Base-by-base conservation (phyloP, 495 filamentous ascomycete species). In the Halenospora varia region DNA sequence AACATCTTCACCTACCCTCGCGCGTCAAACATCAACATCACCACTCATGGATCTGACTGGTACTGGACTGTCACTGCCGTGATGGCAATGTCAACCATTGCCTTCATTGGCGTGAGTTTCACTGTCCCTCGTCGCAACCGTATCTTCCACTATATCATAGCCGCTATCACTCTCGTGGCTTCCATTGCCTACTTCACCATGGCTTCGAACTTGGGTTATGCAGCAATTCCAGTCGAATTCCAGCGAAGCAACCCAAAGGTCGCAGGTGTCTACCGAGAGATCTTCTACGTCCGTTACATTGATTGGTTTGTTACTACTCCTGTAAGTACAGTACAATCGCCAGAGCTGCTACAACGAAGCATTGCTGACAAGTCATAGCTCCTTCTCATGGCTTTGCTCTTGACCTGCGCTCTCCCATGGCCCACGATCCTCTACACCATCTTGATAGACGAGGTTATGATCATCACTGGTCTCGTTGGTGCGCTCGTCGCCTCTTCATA, bases 201-300 rank as follows among this genome's bases (percentile, higher is more conserved):
- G 78, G 85, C 76, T 41, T 82, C 84, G 4, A 82, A 88, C 64
- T 71, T 90, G 0, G 88, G 87, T 49, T 85, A 79, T 69, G 80
- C 78, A 10, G 77, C 83, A 18, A 85, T 88, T 56, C 62, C 64
- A 10, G 80, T 84, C 23, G 73, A 86, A 61, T 86, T 79, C 59
- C 60, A 58, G 6, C 73, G 78, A 9, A 62, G 56, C 50, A 71
- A 75, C 19, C 62, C 68, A 29, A 68, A 71, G 20, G 73, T 80
- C 3, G 44, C 61, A 10, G 79, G 78, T 10, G 61, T 66, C 3
- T 76, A 73, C 17, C 78, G 87, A 10, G 77, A 88, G 68, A 81
- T 90, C 64, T 90, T 88, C 68, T 90, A 85, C 56, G 85, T 82
- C 26, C 75, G 85, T 24, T 90, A 88, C 68, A 80, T 89, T 57